Percentiles rank a stretch among this genome's conserved stretches.
Evolutionary conservation across 179 eudicot species (phyloP).

Genomic region (Patellifolia procumbens): DNA sequence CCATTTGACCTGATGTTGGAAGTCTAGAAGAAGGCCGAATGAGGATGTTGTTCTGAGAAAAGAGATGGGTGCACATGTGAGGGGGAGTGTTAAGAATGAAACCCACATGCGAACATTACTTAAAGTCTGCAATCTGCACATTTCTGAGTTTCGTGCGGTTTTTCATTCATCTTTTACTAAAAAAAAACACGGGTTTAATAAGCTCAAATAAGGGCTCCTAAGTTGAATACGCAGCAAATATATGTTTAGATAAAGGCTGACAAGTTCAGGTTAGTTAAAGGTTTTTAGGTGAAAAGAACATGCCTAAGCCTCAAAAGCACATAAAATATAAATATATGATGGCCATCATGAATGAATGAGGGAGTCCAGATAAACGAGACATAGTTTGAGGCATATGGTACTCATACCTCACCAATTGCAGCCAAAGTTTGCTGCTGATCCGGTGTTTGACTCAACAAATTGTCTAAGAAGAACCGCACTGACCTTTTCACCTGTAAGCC

Average conservation of each 20-base stretch:
- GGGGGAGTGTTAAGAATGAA: too few species aligned
- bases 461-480: conserved; percentile 87
- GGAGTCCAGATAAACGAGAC: background rate
- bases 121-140: too few species aligned
- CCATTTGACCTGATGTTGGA: too few species aligned
- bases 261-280: background rate
- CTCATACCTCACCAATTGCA: conserved; percentile 94
- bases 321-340: background rate
- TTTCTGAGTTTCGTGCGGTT: too few species aligned
- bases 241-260: background rate
- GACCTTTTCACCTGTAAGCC: conserved; percentile 81
- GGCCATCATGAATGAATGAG: background rate
- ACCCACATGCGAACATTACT: too few species aligned
- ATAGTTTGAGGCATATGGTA: background rate
- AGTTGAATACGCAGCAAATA: too few species aligned
- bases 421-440: conserved; percentile 94
- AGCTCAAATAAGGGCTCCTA: background rate
- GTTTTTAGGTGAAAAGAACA: background rate
- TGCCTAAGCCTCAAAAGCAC: background rate
- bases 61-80: too few species aligned
- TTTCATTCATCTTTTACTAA: too few species aligned
- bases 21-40: too few species aligned
- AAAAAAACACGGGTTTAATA: background rate
- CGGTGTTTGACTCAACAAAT: conserved; percentile 77
- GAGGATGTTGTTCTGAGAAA: too few species aligned